Evolutionary conservation across 2,329 filamentous ascomycete genomes (phyloP), one percentile per base, ranked within the genome.

Genomic region (Penicillium sp.): DNA sequence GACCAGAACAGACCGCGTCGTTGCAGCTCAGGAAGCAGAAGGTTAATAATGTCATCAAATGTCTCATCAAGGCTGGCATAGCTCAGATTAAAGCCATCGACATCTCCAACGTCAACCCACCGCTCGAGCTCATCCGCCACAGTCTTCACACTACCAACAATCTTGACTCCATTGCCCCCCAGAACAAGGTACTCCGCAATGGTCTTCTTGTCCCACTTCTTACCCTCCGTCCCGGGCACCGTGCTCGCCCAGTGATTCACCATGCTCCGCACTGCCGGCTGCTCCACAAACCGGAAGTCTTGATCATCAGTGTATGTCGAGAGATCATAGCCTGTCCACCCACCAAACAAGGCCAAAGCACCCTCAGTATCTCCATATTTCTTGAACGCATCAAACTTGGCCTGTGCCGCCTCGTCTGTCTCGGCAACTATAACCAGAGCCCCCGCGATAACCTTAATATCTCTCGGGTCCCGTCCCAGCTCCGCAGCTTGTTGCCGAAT

Each of bases 321-420:
- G 1, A 81, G 66, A 62, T 81, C 78, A 5, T 76, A 77, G 0
- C 78, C 78, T 1, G 75, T 75, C 78, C 78, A 81, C 0, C 78
- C 79, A 2, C 79, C 78, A 55, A 81, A 80, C 0, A 81, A 64
- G 4, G 77, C 73, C 19, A 78, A 71, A 0, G 77, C 75, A 0
- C 78, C 78, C 55, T 81, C 78, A 0, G 70, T 67, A 54, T 80
- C 78, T 2, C 74, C 78, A 47, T 79, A 80, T n/a, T 69, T 66
- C 27, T 76, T 67, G 23, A 78, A 62, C 29, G 78, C 71, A 10
- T 77, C 68, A 29, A 77, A 77, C 59, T 80, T 80, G 8, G 71
- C 71, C 44, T 76, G 69, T 0, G 79, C 79, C 21, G 72, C 72
- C 42, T 77, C 77, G 50, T 79, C 76, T 3, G 78, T 81, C 60